Evolutionary conservation across 2,329 filamentous ascomycete species (phyloP).

Genomic region (Hyphodiscus sp.): DNA sequence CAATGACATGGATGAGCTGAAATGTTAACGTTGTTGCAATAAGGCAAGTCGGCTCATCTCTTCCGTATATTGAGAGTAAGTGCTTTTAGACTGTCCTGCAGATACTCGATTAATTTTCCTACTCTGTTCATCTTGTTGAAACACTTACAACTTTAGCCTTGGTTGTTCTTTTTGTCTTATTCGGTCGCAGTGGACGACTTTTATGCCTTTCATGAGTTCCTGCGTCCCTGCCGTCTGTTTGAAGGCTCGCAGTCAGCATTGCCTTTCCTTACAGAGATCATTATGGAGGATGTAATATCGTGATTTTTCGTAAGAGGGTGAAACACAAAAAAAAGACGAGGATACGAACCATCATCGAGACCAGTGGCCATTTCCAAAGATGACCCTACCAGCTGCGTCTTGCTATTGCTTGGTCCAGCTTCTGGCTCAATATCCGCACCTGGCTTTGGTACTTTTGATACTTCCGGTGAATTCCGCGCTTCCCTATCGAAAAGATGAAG

Average conservation of each 20-base stretch:
- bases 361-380: too few relatives aligned
- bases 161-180: not conserved
- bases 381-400: too few relatives aligned
- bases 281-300: too few relatives aligned
- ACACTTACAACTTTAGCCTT: not conserved
- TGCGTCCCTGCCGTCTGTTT: not conserved
- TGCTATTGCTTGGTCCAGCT: too few relatives aligned
- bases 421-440: too few relatives aligned
- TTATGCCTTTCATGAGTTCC: not conserved
- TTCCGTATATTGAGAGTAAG: not conserved
- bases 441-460: too few relatives aligned
- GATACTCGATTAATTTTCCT: not conserved
- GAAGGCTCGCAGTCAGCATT: not conserved
- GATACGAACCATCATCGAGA: too few relatives aligned
- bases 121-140: not conserved
- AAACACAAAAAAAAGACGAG: not conserved
- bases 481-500: not conserved
- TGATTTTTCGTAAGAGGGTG: not conserved
- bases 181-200: not conserved
- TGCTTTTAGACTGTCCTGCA: not conserved
- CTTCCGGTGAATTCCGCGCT: not conserved
- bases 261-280: too few relatives aligned
- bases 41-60: not conserved
- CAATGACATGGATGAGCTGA: not conserved
- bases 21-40: not conserved